Evolutionary conservation across 345 rosid genomes (phyloP), one percentile per base, ranked within the genome.

Genomic region (Eucalyptus leucophloia): DNA sequence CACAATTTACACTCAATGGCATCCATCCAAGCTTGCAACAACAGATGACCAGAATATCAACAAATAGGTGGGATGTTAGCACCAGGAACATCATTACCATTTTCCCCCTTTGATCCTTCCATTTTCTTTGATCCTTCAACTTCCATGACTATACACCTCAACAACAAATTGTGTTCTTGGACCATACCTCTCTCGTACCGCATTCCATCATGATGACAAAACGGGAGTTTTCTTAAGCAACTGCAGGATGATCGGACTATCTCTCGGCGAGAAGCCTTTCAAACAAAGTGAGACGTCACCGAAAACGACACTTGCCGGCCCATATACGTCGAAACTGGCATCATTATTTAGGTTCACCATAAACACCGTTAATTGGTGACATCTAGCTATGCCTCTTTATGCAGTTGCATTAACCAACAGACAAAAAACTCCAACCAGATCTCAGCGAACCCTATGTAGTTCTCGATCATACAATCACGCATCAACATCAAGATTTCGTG

Each of bases 211-310:
- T 60, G 67, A 60, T 28, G 80, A 67, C 19, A 32, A 9, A 5
- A 32, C 19, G 24, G 19, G 42, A 32, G 23, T 67, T 67, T 32
- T 67, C 23, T 32, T 32, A 32, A 3, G 80, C 80, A 16, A 21
- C 42, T 89, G 81, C 62, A 92, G 92, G 50, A 96, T 98, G 98
- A 95, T 95, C 94, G 98, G 96, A 7, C 94, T 95, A 86, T 96
- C 98, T 82, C 45, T 88, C 80, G 96, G 98, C 67, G 98, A 96
- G 88, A 94, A 92, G 91, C 92, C 92, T 88, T 97, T 95, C 82
- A 89, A 96, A 65, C 93, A 92, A 87, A 97, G 98, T n/a, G 97
- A 97, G 11, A 67, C 37, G 80, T 67, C 89, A 93, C 87, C 93
- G 96, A 50, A 96, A 94, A 89, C 92, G 95, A 89, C 92, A 69